These are phyloP conservation scores for Scedosporium boydii DNA, from an alignment of 2,329 filamentous ascomycete genomes.

Conservation along the genomic window DNA sequence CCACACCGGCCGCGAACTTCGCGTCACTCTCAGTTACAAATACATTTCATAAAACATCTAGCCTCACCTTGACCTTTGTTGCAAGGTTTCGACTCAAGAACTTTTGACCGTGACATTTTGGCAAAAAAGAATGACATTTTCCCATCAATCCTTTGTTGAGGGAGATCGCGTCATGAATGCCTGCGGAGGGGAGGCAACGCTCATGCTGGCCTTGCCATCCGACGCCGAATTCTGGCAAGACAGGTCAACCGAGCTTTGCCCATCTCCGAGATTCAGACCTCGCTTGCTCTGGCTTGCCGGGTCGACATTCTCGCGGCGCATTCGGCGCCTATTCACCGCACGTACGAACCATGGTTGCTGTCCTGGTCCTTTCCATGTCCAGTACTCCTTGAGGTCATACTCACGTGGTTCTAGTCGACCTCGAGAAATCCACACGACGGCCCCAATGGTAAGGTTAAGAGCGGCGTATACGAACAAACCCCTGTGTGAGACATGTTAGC, in stretches of 20 bases:
- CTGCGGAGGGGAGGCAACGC: constrained; percentile 7
- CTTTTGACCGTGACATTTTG: not conserved
- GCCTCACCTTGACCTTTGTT: not conserved
- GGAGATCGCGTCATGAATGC: constrained; percentile 5
- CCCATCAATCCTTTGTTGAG: not conserved
- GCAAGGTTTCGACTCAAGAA: too few species aligned
- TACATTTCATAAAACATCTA: not conserved
- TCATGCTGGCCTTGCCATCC: constrained; percentile 9
- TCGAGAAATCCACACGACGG: constrained; percentile 32
- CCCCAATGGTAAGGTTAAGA: constrained; percentile 37
- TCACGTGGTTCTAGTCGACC: constrained; percentile 36
- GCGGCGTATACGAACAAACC: constrained; percentile 45
- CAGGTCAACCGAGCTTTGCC: constrained; percentile 10
- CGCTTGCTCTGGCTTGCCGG: constrained; percentile 8
- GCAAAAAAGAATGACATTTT: too few species aligned
- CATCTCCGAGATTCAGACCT: constrained; percentile 9
- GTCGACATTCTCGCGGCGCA: constrained; percentile 4
- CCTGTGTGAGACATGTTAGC: constrained; percentile 18
- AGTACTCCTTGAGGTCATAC: constrained; percentile 46
- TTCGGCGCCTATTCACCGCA: constrained; percentile 15
- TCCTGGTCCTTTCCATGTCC: constrained; percentile 41
- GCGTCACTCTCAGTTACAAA: not conserved
- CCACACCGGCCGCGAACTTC: not conserved
- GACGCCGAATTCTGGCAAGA: constrained; percentile 4
- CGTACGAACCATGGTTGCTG: constrained; percentile 38